Evolutionary conservation across 2,329 filamentous ascomycete genomes (phyloP), one percentile per base, ranked within the genome.

Genomic region (Fusarium papillatum): DNA sequence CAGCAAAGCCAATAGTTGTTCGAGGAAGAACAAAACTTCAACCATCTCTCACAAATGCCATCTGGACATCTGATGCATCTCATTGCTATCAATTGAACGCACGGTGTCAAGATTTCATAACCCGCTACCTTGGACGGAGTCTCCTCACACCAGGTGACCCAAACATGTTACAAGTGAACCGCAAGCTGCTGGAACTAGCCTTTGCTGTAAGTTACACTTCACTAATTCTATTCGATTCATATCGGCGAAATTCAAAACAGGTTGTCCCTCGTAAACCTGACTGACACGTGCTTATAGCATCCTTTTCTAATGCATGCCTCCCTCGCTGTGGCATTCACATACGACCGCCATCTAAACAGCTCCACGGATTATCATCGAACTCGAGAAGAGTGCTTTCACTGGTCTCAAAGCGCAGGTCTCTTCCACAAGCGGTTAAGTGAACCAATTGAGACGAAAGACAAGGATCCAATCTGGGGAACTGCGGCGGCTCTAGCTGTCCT

Each of bases 271-370:
- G 29, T 31, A 31, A 31, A 31, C 29, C 29, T 31, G 29, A 31
- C 43, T 68, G 3, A 67, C 64, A 50, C 17, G 60, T 66, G 31
- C n/a, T 65, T 71, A 48, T 57, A 82, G 86, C 69, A 87, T 63
- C 86, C 87, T 4, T 86, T 80, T 48, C 73, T 88, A 22, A 87
- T 88, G 86, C 87, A 88, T 65, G 86, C 86, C 36, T 84, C 83
- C 10, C 73, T 88, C 7, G 85, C 85, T 0, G 83, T 87, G 38
- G 83, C 86, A 0, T 72, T 85, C 16, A 78, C 83, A 26, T 87
- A 88, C 59, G 84, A 85, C 41, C 83, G 84, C 50, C 75, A 83
- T 62, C 72, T 82, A 1, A 81, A 82, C 17, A 65, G 55, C 34
- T 67, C 79, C 2, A 53, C 24, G 39, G 64, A 39, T 66, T 72